Evolutionary conservation across 148 eudicot genomes (phyloP).

Genomic region (Talinum fruticosum): DNA sequence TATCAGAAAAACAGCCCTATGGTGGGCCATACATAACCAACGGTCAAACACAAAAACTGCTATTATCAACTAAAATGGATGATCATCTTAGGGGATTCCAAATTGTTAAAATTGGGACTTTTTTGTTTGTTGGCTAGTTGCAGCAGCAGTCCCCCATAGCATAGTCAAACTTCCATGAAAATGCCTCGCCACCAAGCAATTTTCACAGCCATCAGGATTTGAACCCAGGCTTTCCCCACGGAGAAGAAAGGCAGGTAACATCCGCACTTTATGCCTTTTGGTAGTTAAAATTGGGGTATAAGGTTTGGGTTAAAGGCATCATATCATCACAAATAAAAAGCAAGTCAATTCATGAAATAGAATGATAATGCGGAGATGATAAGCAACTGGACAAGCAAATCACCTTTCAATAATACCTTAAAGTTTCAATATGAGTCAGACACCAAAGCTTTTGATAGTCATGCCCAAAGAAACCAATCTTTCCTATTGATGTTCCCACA

Average conservation of each 20-base stretch:
- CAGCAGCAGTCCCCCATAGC: no score
- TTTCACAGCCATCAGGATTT: no score
- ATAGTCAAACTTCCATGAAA: no score
- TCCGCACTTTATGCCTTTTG: no score
- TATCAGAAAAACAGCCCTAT: not conserved
- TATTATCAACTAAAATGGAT: not conserved
- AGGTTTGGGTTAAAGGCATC: not conserved
- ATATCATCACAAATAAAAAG: not conserved
- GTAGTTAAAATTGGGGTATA: not conserved
- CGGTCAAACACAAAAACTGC: not conserved
- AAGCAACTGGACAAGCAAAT: slow-evolving; percentile 10
- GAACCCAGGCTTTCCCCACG: no score
- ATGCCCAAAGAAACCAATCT: slow-evolving; percentile 80
- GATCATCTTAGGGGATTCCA: not conserved
- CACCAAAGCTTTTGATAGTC: slow-evolving; percentile 73
- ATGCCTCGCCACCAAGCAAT: no score
- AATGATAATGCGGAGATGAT: not conserved
- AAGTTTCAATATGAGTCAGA: slow-evolving; percentile 86
- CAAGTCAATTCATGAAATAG: not conserved
- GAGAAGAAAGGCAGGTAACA: no score
- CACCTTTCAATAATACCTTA: slow-evolving; percentile 54
- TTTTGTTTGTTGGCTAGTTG: no score
- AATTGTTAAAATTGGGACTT: no score
- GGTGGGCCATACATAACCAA: not conserved
- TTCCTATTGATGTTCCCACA: slow-evolving; percentile 90